A percentile compares a stretch with the other conserved stretches of the same genome.
These are phyloP conservation scores for Verticillium alfalfae DNA, from an alignment of 2,329 filamentous ascomycete species.

Conservation along the genomic window DNA sequence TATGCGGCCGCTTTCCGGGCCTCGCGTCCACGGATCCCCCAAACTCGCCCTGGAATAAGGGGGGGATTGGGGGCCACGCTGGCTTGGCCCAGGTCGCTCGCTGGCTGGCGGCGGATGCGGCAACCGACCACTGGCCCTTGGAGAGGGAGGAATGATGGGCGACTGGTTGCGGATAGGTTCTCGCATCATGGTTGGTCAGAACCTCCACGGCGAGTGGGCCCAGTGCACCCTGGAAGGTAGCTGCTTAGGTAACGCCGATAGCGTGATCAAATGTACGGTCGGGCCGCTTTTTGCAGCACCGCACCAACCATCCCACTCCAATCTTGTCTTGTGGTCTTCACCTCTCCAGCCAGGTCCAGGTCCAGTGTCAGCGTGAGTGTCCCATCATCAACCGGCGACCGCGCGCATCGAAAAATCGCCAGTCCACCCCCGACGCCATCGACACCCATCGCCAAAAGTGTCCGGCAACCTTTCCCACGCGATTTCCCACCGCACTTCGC, in stretches of 20 bases:
- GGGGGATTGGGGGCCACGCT: background rate
- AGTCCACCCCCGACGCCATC: slow-evolving; percentile 55
- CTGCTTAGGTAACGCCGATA: background rate
- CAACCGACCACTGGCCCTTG: background rate
- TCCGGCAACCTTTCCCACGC: slow-evolving; percentile 49
- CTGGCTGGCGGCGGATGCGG: background rate
- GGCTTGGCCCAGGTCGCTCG: background rate
- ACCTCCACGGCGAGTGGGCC: background rate
- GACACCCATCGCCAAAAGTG: slow-evolving; percentile 49
- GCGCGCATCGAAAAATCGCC: slow-evolving; percentile 58
- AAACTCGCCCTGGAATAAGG: background rate
- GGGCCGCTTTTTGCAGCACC: slow-evolving; percentile 25
- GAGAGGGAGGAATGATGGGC: background rate
- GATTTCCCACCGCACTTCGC: slow-evolving; percentile 42
- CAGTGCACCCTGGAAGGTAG: background rate
- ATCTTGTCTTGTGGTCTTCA: slow-evolving; percentile 48
- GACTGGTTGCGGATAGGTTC: background rate
- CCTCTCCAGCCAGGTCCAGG: slow-evolving; percentile 20
- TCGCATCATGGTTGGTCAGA: background rate
- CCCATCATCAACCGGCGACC: slow-evolving; percentile 44
- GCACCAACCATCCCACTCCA: slow-evolving; percentile 42
- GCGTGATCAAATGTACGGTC: slow-evolving; percentile 39
- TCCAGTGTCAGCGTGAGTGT: background rate
- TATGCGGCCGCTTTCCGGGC: background rate
- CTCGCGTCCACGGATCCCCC: background rate